These are phyloP conservation scores for Xerocomus amazonicus DNA, from an alignment of 1,284 basidiomycete species.

Conservation along the genomic window DNA sequence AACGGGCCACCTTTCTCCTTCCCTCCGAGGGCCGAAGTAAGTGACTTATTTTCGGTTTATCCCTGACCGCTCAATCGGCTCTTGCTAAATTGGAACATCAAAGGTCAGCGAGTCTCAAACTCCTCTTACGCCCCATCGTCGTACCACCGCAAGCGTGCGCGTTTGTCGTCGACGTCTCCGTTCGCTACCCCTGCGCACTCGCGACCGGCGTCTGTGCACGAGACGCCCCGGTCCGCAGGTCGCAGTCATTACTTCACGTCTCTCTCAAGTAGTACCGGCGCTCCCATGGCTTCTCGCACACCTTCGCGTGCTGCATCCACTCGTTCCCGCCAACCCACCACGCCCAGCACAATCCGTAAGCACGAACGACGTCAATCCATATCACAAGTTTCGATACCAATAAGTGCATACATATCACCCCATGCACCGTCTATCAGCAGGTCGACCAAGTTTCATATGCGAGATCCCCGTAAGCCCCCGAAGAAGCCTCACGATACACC, in stretches of 20 bases:
- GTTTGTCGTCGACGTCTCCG: constrained; percentile 48
- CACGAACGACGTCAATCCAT: constrained; percentile 47
- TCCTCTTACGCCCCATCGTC: constrained; percentile 61
- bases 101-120: constrained; percentile 34
- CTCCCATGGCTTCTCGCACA: constrained; percentile 32
- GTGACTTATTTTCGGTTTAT: constrained; percentile 21
- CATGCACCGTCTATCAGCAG: constrained; percentile 64
- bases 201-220: constrained; percentile 35
- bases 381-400: constrained; percentile 67
- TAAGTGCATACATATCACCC: constrained; percentile 70
- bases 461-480: constrained; percentile 66
- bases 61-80: constrained; percentile 19
- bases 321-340: constrained; percentile 34
- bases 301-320: constrained; percentile 39
- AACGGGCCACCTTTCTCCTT: constrained; percentile 37
- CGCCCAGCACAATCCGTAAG: constrained; percentile 23
- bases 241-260: constrained; percentile 43
- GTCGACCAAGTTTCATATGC: constrained; percentile 68
- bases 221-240: constrained; percentile 28
- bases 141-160: constrained; percentile 63
- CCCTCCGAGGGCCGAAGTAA: constrained; percentile 48
- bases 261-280: constrained; percentile 51
- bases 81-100: constrained; percentile 21
- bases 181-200: constrained; percentile 32
- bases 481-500: constrained; percentile 50